phyloP scores from a whole-genome alignment of 371 early-diverging fungal genomes.

The Smittium mucronatum region DNA sequence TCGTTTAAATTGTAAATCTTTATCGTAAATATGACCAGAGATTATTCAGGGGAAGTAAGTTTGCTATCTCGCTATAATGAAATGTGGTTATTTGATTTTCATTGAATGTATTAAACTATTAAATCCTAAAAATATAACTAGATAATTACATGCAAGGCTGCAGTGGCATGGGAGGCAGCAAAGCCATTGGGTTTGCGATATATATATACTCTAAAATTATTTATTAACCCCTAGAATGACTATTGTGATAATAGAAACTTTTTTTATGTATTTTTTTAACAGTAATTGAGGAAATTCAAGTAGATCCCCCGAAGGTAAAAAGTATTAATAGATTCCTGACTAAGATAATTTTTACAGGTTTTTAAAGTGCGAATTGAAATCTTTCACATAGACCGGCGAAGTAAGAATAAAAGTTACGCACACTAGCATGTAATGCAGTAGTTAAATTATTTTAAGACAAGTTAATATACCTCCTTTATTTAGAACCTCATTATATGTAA shows the following conservation, averaged over 20 bases:
- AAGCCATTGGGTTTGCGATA: constrained; percentile 82
- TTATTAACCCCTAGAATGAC: too few relatives aligned
- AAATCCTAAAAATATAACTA: too few relatives aligned
- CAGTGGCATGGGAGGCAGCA: constrained; percentile 86
- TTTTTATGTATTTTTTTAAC: constrained; percentile 12
- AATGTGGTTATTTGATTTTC: too few relatives aligned
- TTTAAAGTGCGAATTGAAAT: too few relatives aligned
- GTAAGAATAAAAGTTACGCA: constrained; percentile 84
- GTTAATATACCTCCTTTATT: background rate
- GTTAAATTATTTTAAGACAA: background rate
- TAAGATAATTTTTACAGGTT: too few relatives aligned
- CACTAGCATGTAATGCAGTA: constrained; percentile 49
- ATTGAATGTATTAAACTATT: too few relatives aligned
- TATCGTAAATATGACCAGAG: too few relatives aligned
- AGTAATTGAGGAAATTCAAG: constrained; percentile 85
- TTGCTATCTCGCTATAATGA: too few relatives aligned
- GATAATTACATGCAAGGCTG: constrained; percentile 88
- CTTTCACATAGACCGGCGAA: constrained; percentile 52
- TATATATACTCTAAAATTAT: background rate
- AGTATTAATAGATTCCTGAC: background rate
- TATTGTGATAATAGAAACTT: background rate
- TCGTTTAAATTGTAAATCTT: too few relatives aligned
- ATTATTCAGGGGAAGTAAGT: too few relatives aligned
- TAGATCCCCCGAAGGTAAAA: constrained; percentile 65
- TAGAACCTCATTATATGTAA: too few relatives aligned